phyloP scores from a whole-genome alignment of 257 asterid species.

The Solanum megistacrolobum region DNA sequence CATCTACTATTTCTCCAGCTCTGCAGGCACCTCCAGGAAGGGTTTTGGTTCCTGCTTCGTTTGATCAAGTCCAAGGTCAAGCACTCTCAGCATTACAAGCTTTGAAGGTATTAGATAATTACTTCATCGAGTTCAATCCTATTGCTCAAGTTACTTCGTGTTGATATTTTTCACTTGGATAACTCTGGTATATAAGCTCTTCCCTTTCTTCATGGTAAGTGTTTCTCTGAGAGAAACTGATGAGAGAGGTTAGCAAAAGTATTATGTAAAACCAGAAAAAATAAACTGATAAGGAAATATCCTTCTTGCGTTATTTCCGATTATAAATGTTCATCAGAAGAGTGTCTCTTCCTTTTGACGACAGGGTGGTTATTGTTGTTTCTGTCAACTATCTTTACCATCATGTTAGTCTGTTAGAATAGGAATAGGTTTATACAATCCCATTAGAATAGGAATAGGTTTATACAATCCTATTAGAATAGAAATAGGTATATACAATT shows the following conservation, averaged over 20 bases:
- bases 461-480: too few relatives aligned
- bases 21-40: slow-evolving; percentile 67
- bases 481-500: too few relatives aligned
- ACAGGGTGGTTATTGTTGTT: not conserved
- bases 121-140: not conserved
- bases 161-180: not conserved
- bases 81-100: slow-evolving; percentile 89
- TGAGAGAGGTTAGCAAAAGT: not conserved
- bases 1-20: slow-evolving; percentile 71
- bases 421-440: too few relatives aligned
- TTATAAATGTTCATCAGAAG: not conserved
- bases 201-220: not conserved
- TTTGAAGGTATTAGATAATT: slow-evolving; percentile 29
- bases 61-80: slow-evolving; percentile 87
- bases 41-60: slow-evolving; percentile 89
- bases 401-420: too few relatives aligned
- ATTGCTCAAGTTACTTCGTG: not conserved
- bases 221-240: not conserved
- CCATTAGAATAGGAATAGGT: too few relatives aligned
- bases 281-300: not conserved
- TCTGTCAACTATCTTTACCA: not conserved
- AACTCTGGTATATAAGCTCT: not conserved
- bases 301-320: not conserved
- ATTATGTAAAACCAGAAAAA: not conserved
- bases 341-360: not conserved